Percentiles rank a stretch among this genome's conserved stretches.
Evolutionary conservation across 495 filamentous ascomycete species (phyloP).

Genomic region (Talaromyces trachyspermus): DNA sequence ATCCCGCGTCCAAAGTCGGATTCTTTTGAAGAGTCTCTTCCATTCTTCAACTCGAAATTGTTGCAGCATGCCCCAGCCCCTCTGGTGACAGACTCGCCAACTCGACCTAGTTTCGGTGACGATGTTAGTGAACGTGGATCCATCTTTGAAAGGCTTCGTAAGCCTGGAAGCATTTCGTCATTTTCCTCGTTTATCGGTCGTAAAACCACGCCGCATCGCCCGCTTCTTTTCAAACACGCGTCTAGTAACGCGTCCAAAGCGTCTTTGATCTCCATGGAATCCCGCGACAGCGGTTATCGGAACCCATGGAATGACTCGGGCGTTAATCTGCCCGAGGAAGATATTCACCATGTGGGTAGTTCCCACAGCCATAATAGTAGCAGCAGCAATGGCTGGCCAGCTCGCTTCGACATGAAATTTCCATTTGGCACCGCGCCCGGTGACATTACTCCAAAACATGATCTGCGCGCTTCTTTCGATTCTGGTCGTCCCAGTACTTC

Average conservation of each 20-base stretch:
- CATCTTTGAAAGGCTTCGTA: constrained; percentile 81
- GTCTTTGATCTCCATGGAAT: constrained; percentile 88
- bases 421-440: constrained; percentile 64
- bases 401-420: constrained; percentile 54
- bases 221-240: constrained; percentile 83
- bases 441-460: constrained; percentile 75
- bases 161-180: constrained; percentile 87
- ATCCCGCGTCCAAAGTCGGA: constrained; percentile 96
- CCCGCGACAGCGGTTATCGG: constrained; percentile 82
- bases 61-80: constrained; percentile 81
- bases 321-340: constrained; percentile 85
- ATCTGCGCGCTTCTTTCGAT: constrained; percentile 73
- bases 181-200: constrained; percentile 88
- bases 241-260: constrained; percentile 92
- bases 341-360: constrained; percentile 54
- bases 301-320: constrained; percentile 97
- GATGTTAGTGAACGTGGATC: constrained; percentile 73
- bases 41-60: constrained; percentile 93
- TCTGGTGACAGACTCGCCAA: constrained; percentile 76
- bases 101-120: constrained; percentile 65
- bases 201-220: constrained; percentile 85
- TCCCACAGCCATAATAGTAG: constrained; percentile 48
- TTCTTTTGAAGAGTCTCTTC: constrained; percentile 93
- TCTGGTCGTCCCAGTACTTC: constrained; percentile 88
- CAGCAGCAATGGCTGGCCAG: constrained; percentile 58